These are phyloP conservation scores for Anthracocystis panici-leucophaei DNA, from an alignment of 1,284 basidiomycete species.

Conservation along the genomic window DNA sequence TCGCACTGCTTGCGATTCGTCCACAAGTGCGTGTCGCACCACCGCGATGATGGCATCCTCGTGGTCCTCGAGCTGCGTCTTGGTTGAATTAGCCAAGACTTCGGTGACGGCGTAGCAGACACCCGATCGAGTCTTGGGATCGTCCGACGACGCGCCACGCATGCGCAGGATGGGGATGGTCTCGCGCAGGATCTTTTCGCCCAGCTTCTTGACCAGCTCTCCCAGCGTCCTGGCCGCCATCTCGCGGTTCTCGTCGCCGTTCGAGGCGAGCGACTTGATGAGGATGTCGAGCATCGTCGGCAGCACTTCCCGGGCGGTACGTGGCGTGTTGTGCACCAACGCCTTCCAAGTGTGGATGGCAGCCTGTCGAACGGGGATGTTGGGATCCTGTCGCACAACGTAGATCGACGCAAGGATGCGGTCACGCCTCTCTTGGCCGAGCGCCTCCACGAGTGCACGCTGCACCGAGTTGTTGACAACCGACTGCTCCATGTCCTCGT, in stretches of 20 bases:
- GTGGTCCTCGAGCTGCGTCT: slow-evolving; percentile 86
- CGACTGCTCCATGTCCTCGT: slow-evolving; percentile 74
- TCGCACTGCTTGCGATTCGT: slow-evolving; percentile 87
- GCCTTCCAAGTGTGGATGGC: slow-evolving; percentile 99
- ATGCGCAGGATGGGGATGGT: slow-evolving; percentile 82
- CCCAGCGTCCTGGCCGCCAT: slow-evolving; percentile 72
- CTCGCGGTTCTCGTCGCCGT: slow-evolving; percentile 89
- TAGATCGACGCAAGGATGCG: slow-evolving; percentile 91
- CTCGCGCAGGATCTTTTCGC: slow-evolving; percentile 89
- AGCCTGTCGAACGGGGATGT: slow-evolving; percentile 87
- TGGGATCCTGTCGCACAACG: slow-evolving; percentile 92
- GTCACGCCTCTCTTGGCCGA: slow-evolving; percentile 89
- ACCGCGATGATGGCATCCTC: slow-evolving; percentile 86
- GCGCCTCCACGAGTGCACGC: slow-evolving; percentile 85
- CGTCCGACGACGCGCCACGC: slow-evolving; percentile 76
- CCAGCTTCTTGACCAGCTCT: slow-evolving; percentile 94
- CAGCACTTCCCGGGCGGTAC: slow-evolving; percentile 88
- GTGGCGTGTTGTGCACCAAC: slow-evolving; percentile 80
- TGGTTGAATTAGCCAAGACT: slow-evolving; percentile 88
- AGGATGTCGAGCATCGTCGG: slow-evolving; percentile 76
- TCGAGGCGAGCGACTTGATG: slow-evolving; percentile 80
- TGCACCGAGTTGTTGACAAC: slow-evolving; percentile 74
- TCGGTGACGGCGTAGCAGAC: slow-evolving; percentile 89
- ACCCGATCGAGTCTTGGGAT: slow-evolving; percentile 84
- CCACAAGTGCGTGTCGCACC: slow-evolving; percentile 85